Evolutionary conservation across 768 basidiomycete species (phyloP).

Genomic region (Hemileccinum impolitum): DNA sequence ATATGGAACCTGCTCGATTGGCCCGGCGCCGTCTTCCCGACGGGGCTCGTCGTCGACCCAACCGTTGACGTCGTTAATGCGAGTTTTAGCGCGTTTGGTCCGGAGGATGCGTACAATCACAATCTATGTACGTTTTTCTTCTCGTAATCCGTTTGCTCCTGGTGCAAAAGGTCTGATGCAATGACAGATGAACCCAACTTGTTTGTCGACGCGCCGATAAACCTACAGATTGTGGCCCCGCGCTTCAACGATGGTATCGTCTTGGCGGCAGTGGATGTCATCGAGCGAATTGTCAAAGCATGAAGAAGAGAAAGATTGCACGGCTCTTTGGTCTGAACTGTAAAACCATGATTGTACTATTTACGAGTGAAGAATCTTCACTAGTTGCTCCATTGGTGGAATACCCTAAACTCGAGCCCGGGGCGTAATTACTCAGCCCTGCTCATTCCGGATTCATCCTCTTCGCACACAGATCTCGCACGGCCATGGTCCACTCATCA

Average conservation of each 20-base stretch:
- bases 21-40: conserved; percentile 43
- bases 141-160: neutral
- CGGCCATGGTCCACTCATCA: no score
- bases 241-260: conserved; percentile 29
- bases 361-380: no score
- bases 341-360: neutral
- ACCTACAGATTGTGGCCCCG: conserved; percentile 21
- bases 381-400: no score
- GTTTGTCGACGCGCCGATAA: conserved; percentile 17
- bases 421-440: no score
- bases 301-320: neutral
- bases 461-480: no score
- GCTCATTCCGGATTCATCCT: no score
- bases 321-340: neutral
- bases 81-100: conserved; percentile 8
- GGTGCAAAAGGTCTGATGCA: neutral
- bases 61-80: conserved; percentile 18
- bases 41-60: conserved; percentile 33
- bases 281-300: conserved; percentile 24
- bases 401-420: no score
- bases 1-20: conserved; percentile 46
- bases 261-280: conserved; percentile 22
- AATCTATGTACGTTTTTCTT: conserved; percentile 14
- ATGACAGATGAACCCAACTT: conserved; percentile 20
- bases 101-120: conserved; percentile 20